These are phyloP conservation scores for Neonectria ditissima DNA, from an alignment of 2,329 filamentous ascomycete species.

Conservation along the genomic window DNA sequence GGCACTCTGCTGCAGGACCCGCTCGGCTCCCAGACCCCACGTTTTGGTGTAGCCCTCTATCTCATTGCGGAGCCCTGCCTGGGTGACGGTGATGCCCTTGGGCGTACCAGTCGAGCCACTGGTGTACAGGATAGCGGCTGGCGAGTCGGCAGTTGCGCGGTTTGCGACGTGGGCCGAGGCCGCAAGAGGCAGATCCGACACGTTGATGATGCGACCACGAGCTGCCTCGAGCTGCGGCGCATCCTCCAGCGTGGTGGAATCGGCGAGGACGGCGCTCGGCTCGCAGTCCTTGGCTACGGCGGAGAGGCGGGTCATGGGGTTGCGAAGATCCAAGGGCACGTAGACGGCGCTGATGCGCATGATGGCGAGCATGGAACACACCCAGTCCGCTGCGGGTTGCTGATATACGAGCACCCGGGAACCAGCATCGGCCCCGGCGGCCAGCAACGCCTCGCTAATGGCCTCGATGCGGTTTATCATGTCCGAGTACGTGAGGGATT, in stretches of 20 bases:
- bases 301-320: slow-evolving; percentile 45
- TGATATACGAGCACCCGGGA: slow-evolving; percentile 55
- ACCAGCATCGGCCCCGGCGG: no score
- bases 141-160: not conserved
- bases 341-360: slow-evolving; percentile 51
- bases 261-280: not conserved
- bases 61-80: not conserved
- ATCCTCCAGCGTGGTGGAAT: not conserved
- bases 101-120: slow-evolving; percentile 8
- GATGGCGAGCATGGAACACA: slow-evolving; percentile 56
- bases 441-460: not conserved
- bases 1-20: not conserved
- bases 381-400: slow-evolving; percentile 50
- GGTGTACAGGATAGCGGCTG: slow-evolving; percentile 1
- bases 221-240: not conserved
- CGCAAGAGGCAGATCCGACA: not conserved
- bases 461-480: not conserved
- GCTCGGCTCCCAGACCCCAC: not conserved
- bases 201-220: not conserved
- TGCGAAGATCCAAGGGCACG: slow-evolving; percentile 54
- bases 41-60: not conserved
- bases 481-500: not conserved
- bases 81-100: not conserved
- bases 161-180: not conserved
- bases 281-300: not conserved